A percentile compares a stretch with the other conserved stretches of the same genome.
Conservation (phyloP, 2,329 filamentous ascomycete species). For the Aspergillus terreus region DNA sequence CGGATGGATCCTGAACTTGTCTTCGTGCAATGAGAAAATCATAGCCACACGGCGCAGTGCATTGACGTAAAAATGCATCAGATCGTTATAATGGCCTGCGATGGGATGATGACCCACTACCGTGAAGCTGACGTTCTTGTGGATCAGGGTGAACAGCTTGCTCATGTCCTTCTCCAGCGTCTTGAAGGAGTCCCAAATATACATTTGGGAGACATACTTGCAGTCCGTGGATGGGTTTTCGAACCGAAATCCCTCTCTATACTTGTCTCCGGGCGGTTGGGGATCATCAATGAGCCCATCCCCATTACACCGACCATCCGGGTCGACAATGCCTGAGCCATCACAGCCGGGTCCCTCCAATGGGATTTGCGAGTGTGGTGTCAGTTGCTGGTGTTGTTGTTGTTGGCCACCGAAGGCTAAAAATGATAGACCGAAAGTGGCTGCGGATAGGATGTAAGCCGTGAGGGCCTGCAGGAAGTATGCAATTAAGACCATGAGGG, state of each 20-base stretch:
- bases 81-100: conserved; percentile 28
- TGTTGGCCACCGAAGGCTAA: background rate
- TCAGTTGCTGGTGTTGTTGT: background rate
- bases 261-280: conserved; percentile 5
- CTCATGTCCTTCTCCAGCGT: conserved; percentile 29
- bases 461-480: conserved; percentile 13
- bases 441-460: conserved; percentile 9
- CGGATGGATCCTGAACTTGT: conserved; percentile 28
- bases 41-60: conserved; percentile 27
- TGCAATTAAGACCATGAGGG: conserved; percentile 10
- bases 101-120: conserved; percentile 32
- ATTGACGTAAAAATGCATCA: conserved; percentile 33
- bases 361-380: conserved; percentile 5
- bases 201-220: conserved; percentile 27
- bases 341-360: conserved; percentile 21
- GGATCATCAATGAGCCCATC: conserved; percentile 23
- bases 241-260: conserved; percentile 27
- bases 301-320: conserved; percentile 24
- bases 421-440: conserved; percentile 7
- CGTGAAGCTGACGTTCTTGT: conserved; percentile 30
- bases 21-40: conserved; percentile 23
- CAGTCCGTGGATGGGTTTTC: conserved; percentile 31
- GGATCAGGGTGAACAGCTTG: conserved; percentile 29
- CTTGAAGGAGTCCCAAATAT: conserved; percentile 33
- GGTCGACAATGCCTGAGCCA: conserved; percentile 25